phyloP scores from a whole-genome alignment of 805 yeast species.

The Saccharomycopsis fermentans region DNA sequence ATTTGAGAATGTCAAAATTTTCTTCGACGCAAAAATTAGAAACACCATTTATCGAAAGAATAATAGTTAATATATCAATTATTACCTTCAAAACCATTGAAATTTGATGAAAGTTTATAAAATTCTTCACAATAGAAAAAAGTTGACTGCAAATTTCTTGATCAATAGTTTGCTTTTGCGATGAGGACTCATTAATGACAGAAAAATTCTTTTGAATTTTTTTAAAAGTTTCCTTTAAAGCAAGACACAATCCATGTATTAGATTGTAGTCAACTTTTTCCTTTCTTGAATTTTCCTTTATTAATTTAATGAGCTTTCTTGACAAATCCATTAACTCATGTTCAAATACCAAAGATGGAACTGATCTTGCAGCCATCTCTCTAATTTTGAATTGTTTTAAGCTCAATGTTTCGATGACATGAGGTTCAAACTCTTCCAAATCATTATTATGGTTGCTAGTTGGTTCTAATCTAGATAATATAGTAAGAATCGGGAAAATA shows the following conservation, averaged over 20 bases:
- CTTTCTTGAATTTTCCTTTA: conserved; percentile 16
- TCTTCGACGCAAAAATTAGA: not conserved
- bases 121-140: not conserved
- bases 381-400: conserved; percentile 71
- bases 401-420: conserved; percentile 38
- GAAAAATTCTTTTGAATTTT: not conserved
- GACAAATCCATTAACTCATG: conserved; percentile 27
- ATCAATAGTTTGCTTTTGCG: conserved; percentile 6
- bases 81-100: conserved; percentile 28
- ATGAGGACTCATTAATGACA: not conserved
- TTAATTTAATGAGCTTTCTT: not conserved
- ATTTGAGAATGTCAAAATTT: not conserved
- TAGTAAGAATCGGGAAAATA: conserved; percentile 65
- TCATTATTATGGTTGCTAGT: conserved; percentile 42
- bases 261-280: conserved; percentile 28
- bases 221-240: conserved; percentile 30
- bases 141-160: conserved; percentile 18
- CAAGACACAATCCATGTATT: conserved; percentile 52
- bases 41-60: conserved; percentile 14
- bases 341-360: conserved; percentile 37
- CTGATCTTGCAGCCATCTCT: conserved; percentile 72
- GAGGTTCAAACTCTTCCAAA: conserved; percentile 40
- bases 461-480: conserved; percentile 58
- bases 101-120: conserved; percentile 17
- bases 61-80: conserved; percentile 22